Conservation (phyloP, 345 rosid species). For the Ceriops tagal region DNA sequence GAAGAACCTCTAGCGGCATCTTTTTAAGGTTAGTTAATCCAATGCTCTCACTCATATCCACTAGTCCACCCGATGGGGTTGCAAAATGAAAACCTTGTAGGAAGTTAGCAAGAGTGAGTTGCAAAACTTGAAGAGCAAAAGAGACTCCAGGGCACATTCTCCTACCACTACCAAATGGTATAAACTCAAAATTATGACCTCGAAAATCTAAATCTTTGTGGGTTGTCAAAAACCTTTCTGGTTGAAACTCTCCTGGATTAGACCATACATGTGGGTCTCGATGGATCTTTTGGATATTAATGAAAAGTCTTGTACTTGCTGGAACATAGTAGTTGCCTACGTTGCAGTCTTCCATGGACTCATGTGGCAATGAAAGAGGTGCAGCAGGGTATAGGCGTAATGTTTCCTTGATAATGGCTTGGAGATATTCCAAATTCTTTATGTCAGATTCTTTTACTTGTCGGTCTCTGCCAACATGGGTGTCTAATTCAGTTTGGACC, state of each 20-base stretch:
- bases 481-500: slow-evolving; percentile 49
- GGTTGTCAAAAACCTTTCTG: slow-evolving; percentile 6
- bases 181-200: slow-evolving; percentile 8
- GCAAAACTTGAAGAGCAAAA: background rate
- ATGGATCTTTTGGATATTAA: slow-evolving; percentile 56
- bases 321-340: slow-evolving; percentile 41
- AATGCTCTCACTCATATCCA: slow-evolving; percentile 9
- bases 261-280: slow-evolving; percentile 13
- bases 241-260: slow-evolving; percentile 1
- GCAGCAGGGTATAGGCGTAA: slow-evolving; percentile 54
- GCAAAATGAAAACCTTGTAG: slow-evolving; percentile 11
- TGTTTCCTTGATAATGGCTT: slow-evolving; percentile 61
- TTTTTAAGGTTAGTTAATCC: slow-evolving; percentile 5
- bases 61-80: background rate
- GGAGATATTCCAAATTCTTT: slow-evolving; percentile 42
- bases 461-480: slow-evolving; percentile 40
- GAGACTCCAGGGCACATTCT: background rate
- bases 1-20: slow-evolving; percentile 5
- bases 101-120: slow-evolving; percentile 9
- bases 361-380: slow-evolving; percentile 48
- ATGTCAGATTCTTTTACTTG: slow-evolving; percentile 52
- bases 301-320: slow-evolving; percentile 44
- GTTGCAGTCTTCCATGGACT: slow-evolving; percentile 46
- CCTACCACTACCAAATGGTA: slow-evolving; percentile 16
- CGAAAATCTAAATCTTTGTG: slow-evolving; percentile 5